These are phyloP conservation scores for Pulicaria dysenterica DNA, from an alignment of 129 eudicot species.

Conservation along the genomic window DNA sequence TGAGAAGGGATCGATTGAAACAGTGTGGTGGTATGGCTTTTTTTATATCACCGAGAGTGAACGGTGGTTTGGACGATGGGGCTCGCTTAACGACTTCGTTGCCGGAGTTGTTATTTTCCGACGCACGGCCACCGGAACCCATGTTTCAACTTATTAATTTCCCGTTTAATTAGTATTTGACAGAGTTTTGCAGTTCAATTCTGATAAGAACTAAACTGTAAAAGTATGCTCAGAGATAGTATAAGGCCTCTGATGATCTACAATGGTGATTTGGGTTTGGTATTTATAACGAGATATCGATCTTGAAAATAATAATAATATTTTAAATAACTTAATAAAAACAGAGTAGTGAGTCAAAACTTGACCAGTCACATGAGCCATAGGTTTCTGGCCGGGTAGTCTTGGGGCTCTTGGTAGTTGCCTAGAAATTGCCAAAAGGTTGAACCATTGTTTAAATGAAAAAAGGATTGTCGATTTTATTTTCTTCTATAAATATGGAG, in stretches of 20 bases:
- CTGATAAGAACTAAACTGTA: neutral
- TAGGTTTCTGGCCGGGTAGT: too few species aligned
- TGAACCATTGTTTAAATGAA: too few species aligned
- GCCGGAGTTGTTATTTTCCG: neutral
- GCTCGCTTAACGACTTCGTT: conserved; percentile 23
- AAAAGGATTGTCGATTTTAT: too few species aligned
- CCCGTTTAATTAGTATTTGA: too few species aligned
- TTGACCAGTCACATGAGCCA: too few species aligned
- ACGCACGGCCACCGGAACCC: conserved; percentile 42
- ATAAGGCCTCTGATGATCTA: neutral
- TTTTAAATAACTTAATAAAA: too few species aligned
- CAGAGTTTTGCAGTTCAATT: neutral
- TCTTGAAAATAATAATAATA: too few species aligned
- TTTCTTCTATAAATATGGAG: too few species aligned
- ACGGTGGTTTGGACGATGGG: conserved; percentile 40
- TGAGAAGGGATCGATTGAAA: conserved; percentile 39
- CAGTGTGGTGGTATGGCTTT: conserved; percentile 49
- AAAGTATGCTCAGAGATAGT: neutral
- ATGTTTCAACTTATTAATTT: neutral
- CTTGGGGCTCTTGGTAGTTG: too few species aligned
- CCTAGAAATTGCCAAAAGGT: too few species aligned
- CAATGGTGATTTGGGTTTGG: conserved; percentile 2
- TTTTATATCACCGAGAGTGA: conserved; percentile 38
- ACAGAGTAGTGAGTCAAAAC: too few species aligned
- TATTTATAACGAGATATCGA: neutral